Evolutionary conservation across 2,329 filamentous ascomycete species (phyloP).

Genomic region (Zasmidium angulare): DNA sequence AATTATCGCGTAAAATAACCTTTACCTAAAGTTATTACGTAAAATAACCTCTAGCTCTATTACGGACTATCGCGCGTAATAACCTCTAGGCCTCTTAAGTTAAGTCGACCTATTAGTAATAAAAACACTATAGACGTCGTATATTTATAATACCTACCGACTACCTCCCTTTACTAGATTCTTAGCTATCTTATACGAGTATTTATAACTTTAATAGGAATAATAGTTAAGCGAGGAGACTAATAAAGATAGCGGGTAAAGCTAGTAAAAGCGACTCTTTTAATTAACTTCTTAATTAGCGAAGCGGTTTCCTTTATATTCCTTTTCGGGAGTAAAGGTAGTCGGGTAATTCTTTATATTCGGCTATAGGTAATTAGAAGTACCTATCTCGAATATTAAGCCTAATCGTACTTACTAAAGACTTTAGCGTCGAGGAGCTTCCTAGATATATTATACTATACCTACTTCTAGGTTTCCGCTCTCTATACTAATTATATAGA

Average conservation of each 20-base stretch:
- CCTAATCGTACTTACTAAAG: background rate
- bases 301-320: no score
- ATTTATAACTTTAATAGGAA: no score
- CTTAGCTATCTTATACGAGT: no score
- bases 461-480: background rate
- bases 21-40: no score
- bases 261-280: no score
- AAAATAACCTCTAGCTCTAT: no score
- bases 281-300: no score
- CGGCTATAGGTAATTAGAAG: background rate
- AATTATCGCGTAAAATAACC: no score
- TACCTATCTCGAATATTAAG: background rate
- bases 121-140: background rate
- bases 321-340: background rate
- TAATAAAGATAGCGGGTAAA: no score
- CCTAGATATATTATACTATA: background rate
- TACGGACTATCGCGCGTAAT: no score
- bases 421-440: background rate
- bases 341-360: background rate
- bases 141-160: background rate
- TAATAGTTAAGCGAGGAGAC: no score
- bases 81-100: no score
- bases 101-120: background rate
- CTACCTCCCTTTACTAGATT: background rate
- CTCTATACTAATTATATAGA: background rate